phyloP scores from a whole-genome alignment of 1,139 yeast species.

The Ogataea hybrid region DNA sequence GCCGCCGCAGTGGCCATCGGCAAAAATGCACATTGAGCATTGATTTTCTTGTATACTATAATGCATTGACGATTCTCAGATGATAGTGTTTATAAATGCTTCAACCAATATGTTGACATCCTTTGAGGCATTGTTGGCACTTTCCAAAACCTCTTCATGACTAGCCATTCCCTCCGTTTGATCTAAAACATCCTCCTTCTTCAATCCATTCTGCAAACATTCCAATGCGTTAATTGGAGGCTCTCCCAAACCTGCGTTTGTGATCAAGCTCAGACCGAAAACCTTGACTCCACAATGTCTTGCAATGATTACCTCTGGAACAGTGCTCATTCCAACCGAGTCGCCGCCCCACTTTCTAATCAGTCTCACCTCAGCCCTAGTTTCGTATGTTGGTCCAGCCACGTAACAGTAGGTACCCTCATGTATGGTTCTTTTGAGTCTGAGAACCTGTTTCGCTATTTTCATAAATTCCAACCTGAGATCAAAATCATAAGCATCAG shows the following conservation, averaged over 20 bases:
- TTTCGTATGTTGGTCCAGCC: slow-evolving; percentile 93
- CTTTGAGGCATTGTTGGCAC: slow-evolving; percentile 73
- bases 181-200: slow-evolving; percentile 32
- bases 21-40: slow-evolving; percentile 4
- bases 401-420: slow-evolving; percentile 89
- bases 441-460: slow-evolving; percentile 42
- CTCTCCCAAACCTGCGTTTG: slow-evolving; percentile 78
- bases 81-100: slow-evolving; percentile 48
- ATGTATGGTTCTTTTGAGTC: slow-evolving; percentile 60
- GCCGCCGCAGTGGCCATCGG: slow-evolving; percentile 24
- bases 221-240: slow-evolving; percentile 73
- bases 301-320: slow-evolving; percentile 92
- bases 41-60: slow-evolving; percentile 8
- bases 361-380: slow-evolving; percentile 88
- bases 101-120: slow-evolving; percentile 75
- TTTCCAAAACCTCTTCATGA: slow-evolving; percentile 85
- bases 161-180: slow-evolving; percentile 79
- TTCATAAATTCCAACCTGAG: slow-evolving; percentile 59
- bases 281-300: slow-evolving; percentile 83
- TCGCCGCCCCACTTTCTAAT: slow-evolving; percentile 77
- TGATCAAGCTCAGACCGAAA: slow-evolving; percentile 80
- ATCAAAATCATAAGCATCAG: slow-evolving; percentile 83
- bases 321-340: slow-evolving; percentile 98
- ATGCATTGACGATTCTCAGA: slow-evolving; percentile 6
- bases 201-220: slow-evolving; percentile 1